phyloP scores from a whole-genome alignment of 2,329 filamentous ascomycete species.

The Nigrograna mackinnonii region DNA sequence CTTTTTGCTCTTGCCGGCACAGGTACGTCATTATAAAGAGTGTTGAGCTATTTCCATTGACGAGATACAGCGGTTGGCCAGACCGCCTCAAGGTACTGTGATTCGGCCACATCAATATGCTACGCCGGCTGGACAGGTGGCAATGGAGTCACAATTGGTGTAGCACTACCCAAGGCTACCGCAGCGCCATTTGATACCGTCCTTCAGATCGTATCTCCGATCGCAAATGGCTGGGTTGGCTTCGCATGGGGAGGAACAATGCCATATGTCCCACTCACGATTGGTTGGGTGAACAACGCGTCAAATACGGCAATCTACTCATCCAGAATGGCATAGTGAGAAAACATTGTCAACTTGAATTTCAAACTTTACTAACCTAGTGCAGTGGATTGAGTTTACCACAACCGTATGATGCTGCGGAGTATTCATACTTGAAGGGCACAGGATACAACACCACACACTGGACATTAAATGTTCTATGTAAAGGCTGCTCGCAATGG shows the following conservation, averaged over 20 bases:
- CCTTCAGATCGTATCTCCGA: slow-evolving; percentile 49
- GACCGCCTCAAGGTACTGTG: slow-evolving; percentile 26
- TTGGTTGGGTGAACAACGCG: slow-evolving; percentile 50
- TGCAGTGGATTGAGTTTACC: slow-evolving; percentile 31
- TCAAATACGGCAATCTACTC: slow-evolving; percentile 43
- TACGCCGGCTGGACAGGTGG: slow-evolving; percentile 48
- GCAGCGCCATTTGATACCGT: slow-evolving; percentile 45
- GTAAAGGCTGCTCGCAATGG: slow-evolving; percentile 34
- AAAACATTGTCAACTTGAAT: slow-evolving; percentile 5
- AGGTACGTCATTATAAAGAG: slow-evolving; percentile 11
- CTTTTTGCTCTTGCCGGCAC: slow-evolving; percentile 10
- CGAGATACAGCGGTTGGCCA: slow-evolving; percentile 15
- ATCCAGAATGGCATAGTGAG: slow-evolving; percentile 51
- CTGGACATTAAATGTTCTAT: slow-evolving; percentile 34
- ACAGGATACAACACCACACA: slow-evolving; percentile 35
- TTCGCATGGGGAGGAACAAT: slow-evolving; percentile 56
- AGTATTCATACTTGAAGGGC: slow-evolving; percentile 34
- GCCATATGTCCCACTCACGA: slow-evolving; percentile 52
- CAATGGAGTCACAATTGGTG: slow-evolving; percentile 31
- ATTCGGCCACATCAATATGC: slow-evolving; percentile 36
- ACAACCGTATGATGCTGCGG: slow-evolving; percentile 25
- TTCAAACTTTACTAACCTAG: slow-evolving; percentile 10
- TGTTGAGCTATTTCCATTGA: slow-evolving; percentile 1
- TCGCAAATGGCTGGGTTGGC: slow-evolving; percentile 52
- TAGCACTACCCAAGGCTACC: slow-evolving; percentile 40